Evolutionary conservation across 257 asterid species (phyloP).

Genomic region (Primulina tabacum): DNA sequence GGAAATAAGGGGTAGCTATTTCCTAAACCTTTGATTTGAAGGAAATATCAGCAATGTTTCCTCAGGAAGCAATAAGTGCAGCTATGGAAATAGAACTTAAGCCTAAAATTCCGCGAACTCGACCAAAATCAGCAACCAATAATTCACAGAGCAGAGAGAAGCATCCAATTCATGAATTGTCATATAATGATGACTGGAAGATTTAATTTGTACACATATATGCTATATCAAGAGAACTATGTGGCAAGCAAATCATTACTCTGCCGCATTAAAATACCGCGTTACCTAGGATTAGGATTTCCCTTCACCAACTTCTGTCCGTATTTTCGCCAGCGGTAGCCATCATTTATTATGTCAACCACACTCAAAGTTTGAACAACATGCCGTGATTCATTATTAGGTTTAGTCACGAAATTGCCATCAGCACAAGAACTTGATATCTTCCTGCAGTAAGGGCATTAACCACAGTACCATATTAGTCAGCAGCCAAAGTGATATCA

Average conservation of each 20-base stretch:
- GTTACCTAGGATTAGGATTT: constrained; percentile 91
- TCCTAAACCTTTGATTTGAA: neutral
- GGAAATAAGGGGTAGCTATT: neutral
- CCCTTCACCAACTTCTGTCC: constrained; percentile 97
- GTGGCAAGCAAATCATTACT: neutral
- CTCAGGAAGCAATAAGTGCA: neutral
- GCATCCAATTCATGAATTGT: neutral
- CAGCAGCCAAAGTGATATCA: constrained; percentile 18
- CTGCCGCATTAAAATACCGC: constrained; percentile 22
- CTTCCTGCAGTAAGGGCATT: constrained; percentile 57
- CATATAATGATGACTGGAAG: neutral
- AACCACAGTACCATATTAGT: constrained; percentile 13
- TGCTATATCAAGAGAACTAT: neutral
- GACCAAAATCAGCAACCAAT: neutral
- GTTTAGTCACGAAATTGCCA: constrained; percentile 44
- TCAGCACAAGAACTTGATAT: constrained; percentile 36
- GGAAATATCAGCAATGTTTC: neutral
- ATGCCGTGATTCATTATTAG: constrained; percentile 50
- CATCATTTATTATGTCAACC: constrained; percentile 78
- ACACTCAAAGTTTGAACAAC: constrained; percentile 76
- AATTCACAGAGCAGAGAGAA: neutral
- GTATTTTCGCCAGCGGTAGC: constrained; percentile 95
- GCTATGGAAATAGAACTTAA: neutral
- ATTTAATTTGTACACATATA: neutral
- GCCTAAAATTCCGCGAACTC: neutral